Percentiles rank a stretch among this genome's conserved stretches.
These are phyloP conservation scores for Didymella segeticola DNA, from an alignment of 2,329 filamentous ascomycete genomes.

Conservation along the genomic window DNA sequence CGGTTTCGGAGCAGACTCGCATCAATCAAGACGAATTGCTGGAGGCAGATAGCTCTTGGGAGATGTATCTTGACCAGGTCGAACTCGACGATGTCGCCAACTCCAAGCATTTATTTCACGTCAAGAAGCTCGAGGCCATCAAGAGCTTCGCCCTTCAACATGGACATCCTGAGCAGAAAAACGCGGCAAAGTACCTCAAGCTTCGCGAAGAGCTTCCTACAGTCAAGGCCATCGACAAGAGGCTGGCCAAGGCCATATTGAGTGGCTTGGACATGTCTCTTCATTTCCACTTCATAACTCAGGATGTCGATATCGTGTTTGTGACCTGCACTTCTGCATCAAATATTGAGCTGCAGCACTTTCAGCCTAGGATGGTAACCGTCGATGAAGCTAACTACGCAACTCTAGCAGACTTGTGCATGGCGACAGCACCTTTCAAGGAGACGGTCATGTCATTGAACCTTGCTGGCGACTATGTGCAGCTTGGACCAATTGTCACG, in stretches of 20 bases:
- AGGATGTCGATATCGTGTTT: not conserved
- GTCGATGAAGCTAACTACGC: not conserved
- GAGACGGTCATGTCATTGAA: not conserved
- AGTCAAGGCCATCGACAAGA: too few species aligned
- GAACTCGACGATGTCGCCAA: too few species aligned
- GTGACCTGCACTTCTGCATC: not conserved
- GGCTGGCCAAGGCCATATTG: not conserved
- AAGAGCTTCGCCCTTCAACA: too few species aligned
- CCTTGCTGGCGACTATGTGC: not conserved
- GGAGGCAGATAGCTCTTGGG: too few species aligned
- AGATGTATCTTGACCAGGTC: too few species aligned
- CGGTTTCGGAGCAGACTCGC: not conserved
- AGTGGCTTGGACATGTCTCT: not conserved
- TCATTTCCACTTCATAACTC: not conserved
- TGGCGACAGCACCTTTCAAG: not conserved
- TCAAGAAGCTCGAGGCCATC: too few species aligned
- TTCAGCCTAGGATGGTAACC: not conserved
- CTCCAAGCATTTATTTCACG: too few species aligned
- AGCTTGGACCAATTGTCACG: not conserved
- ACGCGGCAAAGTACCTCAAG: too few species aligned
- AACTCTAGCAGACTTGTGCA: not conserved
- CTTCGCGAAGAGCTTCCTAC: too few species aligned
- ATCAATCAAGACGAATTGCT: too few species aligned
- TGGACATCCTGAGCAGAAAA: too few species aligned
- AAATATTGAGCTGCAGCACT: not conserved